phyloP scores from a whole-genome alignment of 306 rosid species.

The Vicia sativa region DNA sequence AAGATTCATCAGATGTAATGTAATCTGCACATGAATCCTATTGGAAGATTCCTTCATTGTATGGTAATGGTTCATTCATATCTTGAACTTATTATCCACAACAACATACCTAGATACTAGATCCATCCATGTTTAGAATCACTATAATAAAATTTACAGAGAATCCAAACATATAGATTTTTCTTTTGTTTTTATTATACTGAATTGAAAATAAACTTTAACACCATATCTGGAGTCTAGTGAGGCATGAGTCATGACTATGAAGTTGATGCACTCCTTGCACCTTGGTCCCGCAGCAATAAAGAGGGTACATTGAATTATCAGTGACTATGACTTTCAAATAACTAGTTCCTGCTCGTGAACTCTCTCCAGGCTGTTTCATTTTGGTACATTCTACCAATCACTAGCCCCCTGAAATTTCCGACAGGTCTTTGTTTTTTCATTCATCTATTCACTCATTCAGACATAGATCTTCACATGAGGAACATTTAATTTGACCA shows the following conservation, averaged over 20 bases:
- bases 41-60: too few species aligned
- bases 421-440: slow-evolving; percentile 34
- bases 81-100: slow-evolving; percentile 25
- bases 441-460: slow-evolving; percentile 35
- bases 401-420: slow-evolving; percentile 36
- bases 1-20: neutral
- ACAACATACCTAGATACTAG: slow-evolving; percentile 43
- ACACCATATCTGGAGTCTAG: slow-evolving; percentile 42
- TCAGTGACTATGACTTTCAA: slow-evolving; percentile 50
- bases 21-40: neutral
- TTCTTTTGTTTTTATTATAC: slow-evolving; percentile 50
- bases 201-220: slow-evolving; percentile 22
- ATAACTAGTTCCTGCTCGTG: slow-evolving; percentile 49
- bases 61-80: neutral
- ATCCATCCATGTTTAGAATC: slow-evolving; percentile 28
- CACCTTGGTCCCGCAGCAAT: slow-evolving; percentile 58
- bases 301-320: slow-evolving; percentile 48
- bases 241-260: slow-evolving; percentile 34
- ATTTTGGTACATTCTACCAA: slow-evolving; percentile 41
- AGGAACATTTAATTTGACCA: slow-evolving; percentile 31
- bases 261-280: slow-evolving; percentile 42
- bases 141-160: neutral
- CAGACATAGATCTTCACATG: slow-evolving; percentile 38
- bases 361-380: slow-evolving; percentile 56
- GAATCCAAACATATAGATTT: slow-evolving; percentile 37